phyloP scores from a whole-genome alignment of 148 eudicot species.

The Rhododendron griersonianum region DNA sequence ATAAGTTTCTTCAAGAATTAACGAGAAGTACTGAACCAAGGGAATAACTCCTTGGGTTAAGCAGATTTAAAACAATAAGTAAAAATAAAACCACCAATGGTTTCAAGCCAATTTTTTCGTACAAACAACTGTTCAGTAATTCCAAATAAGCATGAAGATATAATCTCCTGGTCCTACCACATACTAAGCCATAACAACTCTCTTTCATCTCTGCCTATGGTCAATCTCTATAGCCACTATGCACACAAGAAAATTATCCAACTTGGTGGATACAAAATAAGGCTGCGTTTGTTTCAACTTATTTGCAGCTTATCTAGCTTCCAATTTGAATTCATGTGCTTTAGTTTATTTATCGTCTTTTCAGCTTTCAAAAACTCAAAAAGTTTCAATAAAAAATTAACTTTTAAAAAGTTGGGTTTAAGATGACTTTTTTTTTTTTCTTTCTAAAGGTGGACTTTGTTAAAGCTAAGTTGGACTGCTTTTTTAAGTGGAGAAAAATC shows the following conservation, averaged over 20 bases:
- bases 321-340: background rate
- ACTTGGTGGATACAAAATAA: background rate
- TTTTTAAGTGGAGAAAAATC: background rate
- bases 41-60: background rate
- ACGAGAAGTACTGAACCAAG: constrained; percentile 10
- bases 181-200: background rate
- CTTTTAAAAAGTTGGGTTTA: background rate
- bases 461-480: background rate
- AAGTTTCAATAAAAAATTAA: background rate
- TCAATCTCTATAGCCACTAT: background rate
- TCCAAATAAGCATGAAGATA: background rate
- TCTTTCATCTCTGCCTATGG: background rate
- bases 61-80: background rate
- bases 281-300: background rate
- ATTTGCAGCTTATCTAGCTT: background rate
- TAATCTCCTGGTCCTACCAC: background rate
- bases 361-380: background rate
- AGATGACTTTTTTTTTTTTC: background rate
- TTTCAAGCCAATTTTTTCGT: background rate
- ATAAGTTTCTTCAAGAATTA: constrained; percentile 25
- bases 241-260: constrained; percentile 6
- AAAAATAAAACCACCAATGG: background rate
- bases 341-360: background rate
- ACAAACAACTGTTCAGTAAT: background rate
- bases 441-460: background rate